phyloP scores from a whole-genome alignment of 139 green algal species.

The Dunaliella primolecta region DNA sequence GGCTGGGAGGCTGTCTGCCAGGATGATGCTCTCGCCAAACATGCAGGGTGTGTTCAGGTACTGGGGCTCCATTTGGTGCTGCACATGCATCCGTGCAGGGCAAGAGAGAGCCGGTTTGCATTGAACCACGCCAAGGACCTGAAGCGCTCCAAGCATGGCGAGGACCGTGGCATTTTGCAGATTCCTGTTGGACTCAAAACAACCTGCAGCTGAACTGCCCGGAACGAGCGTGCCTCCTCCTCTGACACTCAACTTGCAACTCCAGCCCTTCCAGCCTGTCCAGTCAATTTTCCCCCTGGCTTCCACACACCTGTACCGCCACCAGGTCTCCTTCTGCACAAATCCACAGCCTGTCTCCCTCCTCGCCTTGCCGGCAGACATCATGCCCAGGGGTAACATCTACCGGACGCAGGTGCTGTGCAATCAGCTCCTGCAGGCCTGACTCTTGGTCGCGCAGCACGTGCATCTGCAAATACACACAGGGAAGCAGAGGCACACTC shows the following conservation, averaged over 20 bases:
- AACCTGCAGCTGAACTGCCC: no score
- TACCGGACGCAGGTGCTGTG: slow-evolving; percentile 22
- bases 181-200: no score
- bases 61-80: slow-evolving; percentile 13
- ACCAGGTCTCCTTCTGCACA: slow-evolving; percentile 21
- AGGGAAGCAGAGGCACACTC: neutral
- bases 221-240: no score
- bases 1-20: slow-evolving; percentile 11
- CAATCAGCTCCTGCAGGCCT: slow-evolving; percentile 31
- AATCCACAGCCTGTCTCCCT: slow-evolving; percentile 41
- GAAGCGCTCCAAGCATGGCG: no score
- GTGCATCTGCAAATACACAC: slow-evolving; percentile 12
- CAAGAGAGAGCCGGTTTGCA: no score
- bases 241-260: no score
- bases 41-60: slow-evolving; percentile 6
- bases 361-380: slow-evolving; percentile 44
- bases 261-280: no score
- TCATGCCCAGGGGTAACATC: slow-evolving; percentile 25
- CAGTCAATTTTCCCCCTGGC: no score
- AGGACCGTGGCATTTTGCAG: no score
- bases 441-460: slow-evolving; percentile 20
- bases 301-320: slow-evolving; percentile 19
- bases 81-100: neutral
- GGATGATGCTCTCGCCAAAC: slow-evolving; percentile 14
- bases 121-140: no score